phyloP scores from a whole-genome alignment of 2,329 filamentous ascomycete species.

The Metarhizium humberi region DNA sequence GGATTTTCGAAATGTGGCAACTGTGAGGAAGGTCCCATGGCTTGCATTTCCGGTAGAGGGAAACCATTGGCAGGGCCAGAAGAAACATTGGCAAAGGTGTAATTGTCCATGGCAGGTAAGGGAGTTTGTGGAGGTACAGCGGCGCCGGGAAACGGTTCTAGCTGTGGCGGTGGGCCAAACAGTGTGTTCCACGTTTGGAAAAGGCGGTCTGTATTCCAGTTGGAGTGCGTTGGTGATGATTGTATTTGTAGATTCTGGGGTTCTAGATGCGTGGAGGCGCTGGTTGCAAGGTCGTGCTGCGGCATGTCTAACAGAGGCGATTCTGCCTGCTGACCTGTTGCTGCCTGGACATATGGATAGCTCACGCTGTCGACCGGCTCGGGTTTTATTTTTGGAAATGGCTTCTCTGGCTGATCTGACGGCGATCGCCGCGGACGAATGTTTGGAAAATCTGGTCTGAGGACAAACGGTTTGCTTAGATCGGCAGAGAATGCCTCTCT shows the following conservation, averaged over 20 bases:
- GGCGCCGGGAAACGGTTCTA: constrained; percentile 18
- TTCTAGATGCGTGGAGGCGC: constrained; percentile 40
- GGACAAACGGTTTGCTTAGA: constrained; percentile 70
- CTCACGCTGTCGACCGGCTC: constrained; percentile 38
- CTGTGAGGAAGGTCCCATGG: constrained; percentile 33
- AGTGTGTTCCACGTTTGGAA: constrained; percentile 58
- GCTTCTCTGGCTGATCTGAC: constrained; percentile 53
- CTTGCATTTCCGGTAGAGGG: constrained; percentile 39
- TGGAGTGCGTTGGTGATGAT: constrained; percentile 24
- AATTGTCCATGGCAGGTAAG: neutral
- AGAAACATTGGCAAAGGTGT: neutral
- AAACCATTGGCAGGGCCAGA: constrained; percentile 30
- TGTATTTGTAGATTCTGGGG: constrained; percentile 39
- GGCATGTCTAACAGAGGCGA: constrained; percentile 50
- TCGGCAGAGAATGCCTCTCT: constrained; percentile 88
- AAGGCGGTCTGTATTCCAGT: constrained; percentile 79
- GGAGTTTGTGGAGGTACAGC: neutral
- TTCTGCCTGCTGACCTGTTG: constrained; percentile 39
- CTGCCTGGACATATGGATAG: constrained; percentile 47
- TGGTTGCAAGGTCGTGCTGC: neutral
- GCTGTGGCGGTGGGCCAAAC: constrained; percentile 72
- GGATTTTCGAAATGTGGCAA: neutral
- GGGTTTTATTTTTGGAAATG: constrained; percentile 26
- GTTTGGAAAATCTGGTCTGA: constrained; percentile 81
- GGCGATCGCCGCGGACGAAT: constrained; percentile 56